These are phyloP conservation scores for Pichia sorboxylosa DNA, from an alignment of 1,139 yeast genomes.

Conservation along the genomic window DNA sequence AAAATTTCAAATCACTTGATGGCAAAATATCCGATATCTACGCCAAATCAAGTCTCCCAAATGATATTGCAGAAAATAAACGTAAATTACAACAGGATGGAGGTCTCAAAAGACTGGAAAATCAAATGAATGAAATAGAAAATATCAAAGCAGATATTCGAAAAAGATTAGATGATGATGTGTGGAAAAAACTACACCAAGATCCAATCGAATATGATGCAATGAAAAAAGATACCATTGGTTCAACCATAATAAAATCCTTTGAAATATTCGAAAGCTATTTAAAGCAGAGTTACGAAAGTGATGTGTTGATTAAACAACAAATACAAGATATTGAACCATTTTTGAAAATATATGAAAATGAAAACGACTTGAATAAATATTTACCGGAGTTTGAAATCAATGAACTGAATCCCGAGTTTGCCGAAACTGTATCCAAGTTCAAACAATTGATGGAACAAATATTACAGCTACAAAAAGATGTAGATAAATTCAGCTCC, in stretches of 20 bases:
- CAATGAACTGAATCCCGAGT: slow-evolving; percentile 30
- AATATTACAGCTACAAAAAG: slow-evolving; percentile 23
- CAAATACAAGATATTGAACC: slow-evolving; percentile 36
- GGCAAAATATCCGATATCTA: background rate
- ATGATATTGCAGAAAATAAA: slow-evolving; percentile 41
- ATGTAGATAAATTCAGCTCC: background rate
- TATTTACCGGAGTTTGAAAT: slow-evolving; percentile 37
- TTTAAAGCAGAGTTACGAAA: slow-evolving; percentile 45
- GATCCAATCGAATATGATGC: slow-evolving; percentile 36
- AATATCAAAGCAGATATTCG: slow-evolving; percentile 22
- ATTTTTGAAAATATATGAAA: slow-evolving; percentile 29
- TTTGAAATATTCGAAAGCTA: slow-evolving; percentile 37
- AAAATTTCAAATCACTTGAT: background rate
- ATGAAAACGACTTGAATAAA: slow-evolving; percentile 29
- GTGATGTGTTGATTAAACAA: slow-evolving; percentile 42
- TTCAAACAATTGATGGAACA: slow-evolving; percentile 35
- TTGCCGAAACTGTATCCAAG: slow-evolving; percentile 18
- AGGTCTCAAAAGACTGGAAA: slow-evolving; percentile 33
- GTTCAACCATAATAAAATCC: slow-evolving; percentile 26
- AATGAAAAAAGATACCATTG: slow-evolving; percentile 28
- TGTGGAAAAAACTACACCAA: slow-evolving; percentile 30
- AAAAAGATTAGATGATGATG: slow-evolving; percentile 23
- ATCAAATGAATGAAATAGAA: slow-evolving; percentile 36
- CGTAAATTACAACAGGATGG: slow-evolving; percentile 46
- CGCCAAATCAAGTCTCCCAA: slow-evolving; percentile 33